Conservation (phyloP, 192 early-diverging fungal genomes). For the Obelidium mucronatum region DNA sequence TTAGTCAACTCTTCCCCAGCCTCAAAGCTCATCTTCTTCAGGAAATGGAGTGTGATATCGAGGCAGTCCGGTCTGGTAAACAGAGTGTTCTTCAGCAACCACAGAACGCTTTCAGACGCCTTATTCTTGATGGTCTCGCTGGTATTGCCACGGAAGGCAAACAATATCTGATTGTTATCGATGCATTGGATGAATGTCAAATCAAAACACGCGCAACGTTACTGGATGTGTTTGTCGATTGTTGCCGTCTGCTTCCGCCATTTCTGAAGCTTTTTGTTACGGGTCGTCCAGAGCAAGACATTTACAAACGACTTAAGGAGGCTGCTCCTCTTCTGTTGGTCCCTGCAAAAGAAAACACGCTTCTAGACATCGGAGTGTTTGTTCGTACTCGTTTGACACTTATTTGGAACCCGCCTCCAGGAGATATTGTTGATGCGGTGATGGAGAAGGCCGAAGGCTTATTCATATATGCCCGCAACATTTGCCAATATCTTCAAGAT, state of each 20-base stretch:
- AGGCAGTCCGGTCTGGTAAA: neutral
- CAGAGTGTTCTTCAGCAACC: neutral
- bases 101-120: neutral
- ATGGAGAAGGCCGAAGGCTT: neutral
- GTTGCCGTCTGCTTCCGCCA: neutral
- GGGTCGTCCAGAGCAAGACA: neutral
- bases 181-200: neutral
- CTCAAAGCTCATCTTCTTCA: too few species aligned
- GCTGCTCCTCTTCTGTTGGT: neutral
- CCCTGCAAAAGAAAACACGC: neutral
- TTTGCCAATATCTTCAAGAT: neutral
- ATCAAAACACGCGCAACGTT: neutral
- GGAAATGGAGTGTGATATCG: too few species aligned
- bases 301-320: neutral
- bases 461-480: neutral
- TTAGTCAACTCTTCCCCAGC: too few species aligned
- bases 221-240: neutral
- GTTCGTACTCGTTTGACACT: neutral
- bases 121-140: neutral
- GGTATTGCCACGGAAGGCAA: neutral
- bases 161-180: constrained; percentile 2
- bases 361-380: neutral
- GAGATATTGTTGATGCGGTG: neutral
- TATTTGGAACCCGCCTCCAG: neutral
- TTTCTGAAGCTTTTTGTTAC: neutral